These are phyloP conservation scores for Psilocybe cubensis DNA, from an alignment of 768 basidiomycete species.

Conservation along the genomic window DNA sequence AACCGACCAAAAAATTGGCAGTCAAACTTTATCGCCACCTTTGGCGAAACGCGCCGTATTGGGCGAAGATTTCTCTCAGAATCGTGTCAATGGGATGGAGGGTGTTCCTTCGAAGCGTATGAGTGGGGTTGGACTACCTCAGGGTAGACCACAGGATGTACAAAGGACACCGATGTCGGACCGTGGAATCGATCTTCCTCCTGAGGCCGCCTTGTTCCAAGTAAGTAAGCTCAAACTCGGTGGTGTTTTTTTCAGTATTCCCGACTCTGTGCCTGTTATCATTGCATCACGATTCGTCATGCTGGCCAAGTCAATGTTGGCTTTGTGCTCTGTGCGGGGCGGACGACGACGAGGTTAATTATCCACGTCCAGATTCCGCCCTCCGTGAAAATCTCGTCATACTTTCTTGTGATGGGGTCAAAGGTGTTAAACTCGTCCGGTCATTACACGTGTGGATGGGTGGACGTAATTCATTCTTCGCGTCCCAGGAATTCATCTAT, in stretches of 20 bases:
- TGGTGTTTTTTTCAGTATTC: slow-evolving; percentile 13
- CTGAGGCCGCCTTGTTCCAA: slow-evolving; percentile 37
- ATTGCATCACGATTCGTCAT: slow-evolving; percentile 4
- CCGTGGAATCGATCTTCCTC: slow-evolving; percentile 27
- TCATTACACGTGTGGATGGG: slow-evolving; percentile 17
- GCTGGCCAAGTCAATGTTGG: slow-evolving; percentile 1
- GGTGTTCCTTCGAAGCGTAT: slow-evolving; percentile 9
- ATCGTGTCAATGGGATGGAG: slow-evolving; percentile 8
- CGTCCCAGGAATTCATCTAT: neutral
- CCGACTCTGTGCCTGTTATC: slow-evolving; percentile 1
- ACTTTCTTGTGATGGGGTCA: slow-evolving; percentile 6
- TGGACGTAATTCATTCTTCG: slow-evolving; percentile 13
- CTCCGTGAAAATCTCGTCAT: slow-evolving; percentile 18
- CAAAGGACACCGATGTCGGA: slow-evolving; percentile 21
- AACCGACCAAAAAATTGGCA: slow-evolving; percentile 11
- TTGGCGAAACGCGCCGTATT: neutral
- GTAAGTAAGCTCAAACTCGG: slow-evolving; percentile 25
- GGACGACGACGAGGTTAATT: slow-evolving; percentile 25
- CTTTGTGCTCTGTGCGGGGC: neutral
- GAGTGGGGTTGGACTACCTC: slow-evolving; percentile 8
- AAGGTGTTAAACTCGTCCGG: slow-evolving; percentile 18
- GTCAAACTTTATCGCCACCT: slow-evolving; percentile 14
- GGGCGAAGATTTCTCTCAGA: slow-evolving; percentile 12
- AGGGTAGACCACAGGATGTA: slow-evolving; percentile 3
- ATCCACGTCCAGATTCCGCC: slow-evolving; percentile 22